These are phyloP conservation scores for Mycena chlorophos DNA, from an alignment of 768 basidiomycete genomes.

Conservation along the genomic window DNA sequence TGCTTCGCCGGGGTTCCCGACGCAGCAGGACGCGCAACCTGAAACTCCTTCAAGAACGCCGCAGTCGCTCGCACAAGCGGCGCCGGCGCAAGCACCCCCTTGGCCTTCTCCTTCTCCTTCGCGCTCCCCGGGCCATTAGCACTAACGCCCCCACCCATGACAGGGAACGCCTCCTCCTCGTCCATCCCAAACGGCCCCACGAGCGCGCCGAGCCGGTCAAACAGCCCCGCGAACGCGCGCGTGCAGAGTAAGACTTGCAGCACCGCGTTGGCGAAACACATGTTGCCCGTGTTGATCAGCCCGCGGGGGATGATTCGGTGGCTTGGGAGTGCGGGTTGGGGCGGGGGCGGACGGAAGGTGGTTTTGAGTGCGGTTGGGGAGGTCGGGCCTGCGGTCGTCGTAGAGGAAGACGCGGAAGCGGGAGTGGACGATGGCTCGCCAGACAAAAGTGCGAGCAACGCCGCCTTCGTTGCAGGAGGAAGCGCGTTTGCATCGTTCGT, in stretches of 20 bases:
- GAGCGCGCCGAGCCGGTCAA: constrained; percentile 40
- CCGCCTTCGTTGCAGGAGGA: constrained; percentile 43
- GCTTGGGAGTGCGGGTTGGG: constrained; percentile 25
- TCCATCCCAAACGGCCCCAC: constrained; percentile 17
- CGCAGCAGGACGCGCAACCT: constrained; percentile 18
- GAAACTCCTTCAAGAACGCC: constrained; percentile 79
- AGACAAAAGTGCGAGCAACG: constrained; percentile 56
- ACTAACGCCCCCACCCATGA: constrained; percentile 27
- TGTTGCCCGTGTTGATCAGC: constrained; percentile 90
- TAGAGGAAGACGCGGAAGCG: constrained; percentile 24
- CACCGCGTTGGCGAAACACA: constrained; percentile 97
- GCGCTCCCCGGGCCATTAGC: too few relatives aligned
- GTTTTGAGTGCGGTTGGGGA: constrained; percentile 3
- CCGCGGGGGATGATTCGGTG: constrained; percentile 65
- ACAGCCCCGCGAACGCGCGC: constrained; percentile 74
- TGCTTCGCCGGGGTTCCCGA: constrained; percentile 22
- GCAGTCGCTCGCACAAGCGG: constrained; percentile 70
- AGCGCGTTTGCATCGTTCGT: constrained; percentile 21
- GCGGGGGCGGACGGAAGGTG: background rate
- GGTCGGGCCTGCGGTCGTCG: constrained; percentile 14
- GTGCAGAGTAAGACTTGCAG: constrained; percentile 85
- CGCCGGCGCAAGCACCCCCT: constrained; percentile 25
- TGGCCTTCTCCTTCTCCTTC: constrained; percentile 19
- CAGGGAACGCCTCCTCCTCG: background rate
- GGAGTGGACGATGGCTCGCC: constrained; percentile 27